Evolutionary conservation across 1,139 yeast species (phyloP), one percentile per base, ranked within the genome.

Genomic region (Sugiyamaella neomexicana): DNA sequence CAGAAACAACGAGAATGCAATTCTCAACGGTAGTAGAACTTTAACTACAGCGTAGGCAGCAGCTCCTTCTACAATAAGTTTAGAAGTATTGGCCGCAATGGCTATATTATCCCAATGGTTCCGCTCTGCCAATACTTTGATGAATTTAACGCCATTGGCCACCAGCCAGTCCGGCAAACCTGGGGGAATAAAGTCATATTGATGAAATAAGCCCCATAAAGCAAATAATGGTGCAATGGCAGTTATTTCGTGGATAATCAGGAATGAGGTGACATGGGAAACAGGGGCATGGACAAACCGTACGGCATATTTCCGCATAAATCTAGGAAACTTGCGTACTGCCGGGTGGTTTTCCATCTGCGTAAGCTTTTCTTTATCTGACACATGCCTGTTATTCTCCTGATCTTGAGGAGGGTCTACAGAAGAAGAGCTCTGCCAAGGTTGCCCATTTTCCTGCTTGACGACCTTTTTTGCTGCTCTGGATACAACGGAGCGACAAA

Each of bases 11-110:
- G 88, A 82, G 16, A 84, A 56, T 4, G 80, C 72, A 0, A 86
- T 72, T 56, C 95, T 72, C 1, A 84, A 61, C 0, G 93, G 95
- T 61, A 85, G 70, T 23, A 64, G 53, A 10, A 74, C 65, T 66
- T 89, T 91, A 25, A 89, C 93, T 9, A 87, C 72, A 1, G 89
- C 90, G 66, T 86, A 91, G 0, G 97, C 85, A 47, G 89, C 81
- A 0, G 96, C 96, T n/a, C 97, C 97, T 55, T 90, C 91, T 62
- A 83, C 72, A 1, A 89, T 75, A 34, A 86, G 71, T 46, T 72
- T 73, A 34, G 86, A 76, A 62, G 86, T 84, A 34, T 80, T 83
- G 54, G 74, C 78, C 38, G 81, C 65, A 41, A 78, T 55, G 3
- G 52, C 31, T 38, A 63, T 52, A 31, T 64, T 55, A 13, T 61